Percentiles rank a stretch among this genome's conserved stretches.
Conservation (phyloP, 2,329 filamentous ascomycete genomes). For the Hirsutella minnesotensis region DNA sequence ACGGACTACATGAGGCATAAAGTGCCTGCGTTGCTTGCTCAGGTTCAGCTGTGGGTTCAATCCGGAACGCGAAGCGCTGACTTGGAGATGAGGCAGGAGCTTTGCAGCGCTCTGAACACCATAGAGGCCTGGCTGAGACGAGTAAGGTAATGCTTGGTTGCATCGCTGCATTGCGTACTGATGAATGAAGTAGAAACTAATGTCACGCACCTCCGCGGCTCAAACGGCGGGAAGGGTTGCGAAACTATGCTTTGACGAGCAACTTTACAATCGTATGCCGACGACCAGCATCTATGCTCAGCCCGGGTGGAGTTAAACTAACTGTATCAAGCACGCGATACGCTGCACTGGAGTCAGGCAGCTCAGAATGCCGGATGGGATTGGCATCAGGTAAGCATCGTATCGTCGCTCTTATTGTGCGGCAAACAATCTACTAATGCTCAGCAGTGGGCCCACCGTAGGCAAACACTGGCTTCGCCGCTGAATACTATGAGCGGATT, state of each 20-base stretch:
- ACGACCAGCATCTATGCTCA: neutral
- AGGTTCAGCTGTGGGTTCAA: conserved; percentile 30
- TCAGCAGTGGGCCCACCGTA: conserved; percentile 13
- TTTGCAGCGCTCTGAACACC: conserved; percentile 12
- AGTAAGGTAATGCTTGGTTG: conserved; percentile 11
- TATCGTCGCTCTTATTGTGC: neutral
- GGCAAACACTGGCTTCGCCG: neutral
- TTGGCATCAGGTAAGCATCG: neutral
- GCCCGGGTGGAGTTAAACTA: neutral
- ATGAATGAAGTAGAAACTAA: neutral
- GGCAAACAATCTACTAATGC: neutral
- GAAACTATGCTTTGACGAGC: neutral
- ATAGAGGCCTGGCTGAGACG: conserved; percentile 18
- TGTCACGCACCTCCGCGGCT: neutral
- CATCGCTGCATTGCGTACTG: neutral
- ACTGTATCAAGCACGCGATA: neutral
- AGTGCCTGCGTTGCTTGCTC: conserved; percentile 27
- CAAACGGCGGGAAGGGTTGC: neutral
- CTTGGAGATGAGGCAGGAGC: conserved; percentile 18
- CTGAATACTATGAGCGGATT: too few species aligned
- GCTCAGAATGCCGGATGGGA: neutral
- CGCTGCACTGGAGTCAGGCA: neutral
- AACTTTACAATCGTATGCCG: neutral
- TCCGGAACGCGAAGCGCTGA: conserved; percentile 24
- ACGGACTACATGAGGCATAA: conserved; percentile 25